phyloP scores from a whole-genome alignment of 2,329 filamentous ascomycete species.

The Didymellaceae sp. region DNA sequence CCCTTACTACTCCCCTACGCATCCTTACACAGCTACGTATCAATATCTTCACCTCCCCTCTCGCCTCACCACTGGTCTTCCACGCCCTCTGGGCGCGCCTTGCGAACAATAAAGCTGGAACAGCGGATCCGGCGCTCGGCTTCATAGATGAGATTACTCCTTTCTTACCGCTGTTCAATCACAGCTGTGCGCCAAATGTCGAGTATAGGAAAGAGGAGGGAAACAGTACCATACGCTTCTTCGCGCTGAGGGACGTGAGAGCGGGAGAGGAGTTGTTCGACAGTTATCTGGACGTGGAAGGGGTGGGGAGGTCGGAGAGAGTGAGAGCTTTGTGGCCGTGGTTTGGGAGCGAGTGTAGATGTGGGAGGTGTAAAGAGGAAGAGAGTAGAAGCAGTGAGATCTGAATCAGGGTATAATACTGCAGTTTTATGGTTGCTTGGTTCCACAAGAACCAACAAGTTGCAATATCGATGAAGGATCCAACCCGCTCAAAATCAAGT shows the following conservation, averaged over 20 bases:
- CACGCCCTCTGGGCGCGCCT: constrained; percentile 42
- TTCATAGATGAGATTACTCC: constrained; percentile 39
- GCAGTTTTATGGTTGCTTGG: no score
- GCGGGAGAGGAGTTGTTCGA: constrained; percentile 23
- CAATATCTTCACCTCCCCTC: constrained; percentile 20
- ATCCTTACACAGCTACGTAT: constrained; percentile 39
- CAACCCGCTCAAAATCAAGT: no score
- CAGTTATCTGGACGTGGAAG: constrained; percentile 18
- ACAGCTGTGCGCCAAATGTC: constrained; percentile 43
- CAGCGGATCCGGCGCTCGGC: constrained; percentile 25
- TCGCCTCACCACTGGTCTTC: constrained; percentile 40
- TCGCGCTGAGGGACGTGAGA: constrained; percentile 9
- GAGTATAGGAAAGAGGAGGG: constrained; percentile 21
- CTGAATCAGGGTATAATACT: no score
- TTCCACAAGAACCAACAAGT: no score
- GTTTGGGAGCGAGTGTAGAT: constrained; percentile 22
- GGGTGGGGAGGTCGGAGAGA: constrained; percentile 6
- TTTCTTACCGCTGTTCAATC: constrained; percentile 42
- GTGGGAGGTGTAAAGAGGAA: constrained; percentile 15
- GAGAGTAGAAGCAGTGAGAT: no score
- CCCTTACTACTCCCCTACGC: constrained; percentile 33
- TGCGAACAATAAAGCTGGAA: constrained; percentile 45
- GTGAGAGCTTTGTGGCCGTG: constrained; percentile 21
- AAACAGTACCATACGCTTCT: constrained; percentile 20
- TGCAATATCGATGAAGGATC: no score